phyloP scores from a whole-genome alignment of 2,329 filamentous ascomycete genomes.

The Aspergillus tamarii region DNA sequence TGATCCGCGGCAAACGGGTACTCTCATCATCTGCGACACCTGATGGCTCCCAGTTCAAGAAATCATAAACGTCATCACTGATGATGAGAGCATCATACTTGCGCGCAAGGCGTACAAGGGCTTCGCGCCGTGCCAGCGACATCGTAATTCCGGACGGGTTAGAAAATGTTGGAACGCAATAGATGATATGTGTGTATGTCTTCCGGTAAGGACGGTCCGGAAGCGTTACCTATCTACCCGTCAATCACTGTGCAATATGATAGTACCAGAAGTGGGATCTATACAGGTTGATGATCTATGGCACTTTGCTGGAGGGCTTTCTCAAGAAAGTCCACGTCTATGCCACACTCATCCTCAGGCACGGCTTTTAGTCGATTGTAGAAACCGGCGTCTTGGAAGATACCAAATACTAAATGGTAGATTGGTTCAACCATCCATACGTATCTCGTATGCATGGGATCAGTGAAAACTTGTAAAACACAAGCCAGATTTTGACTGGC shows the following conservation, averaged over 20 bases:
- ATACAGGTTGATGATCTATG: background rate
- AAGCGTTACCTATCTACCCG: background rate
- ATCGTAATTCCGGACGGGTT: conserved; percentile 87
- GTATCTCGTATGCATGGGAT: conserved; percentile 71
- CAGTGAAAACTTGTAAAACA: conserved; percentile 77
- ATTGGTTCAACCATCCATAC: conserved; percentile 81
- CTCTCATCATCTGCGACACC: conserved; percentile 36
- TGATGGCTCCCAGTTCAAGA: conserved; percentile 70
- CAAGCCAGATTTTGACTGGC: conserved; percentile 80
- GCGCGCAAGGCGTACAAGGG: conserved; percentile 73
- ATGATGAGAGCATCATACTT: conserved; percentile 78
- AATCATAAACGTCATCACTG: conserved; percentile 91
- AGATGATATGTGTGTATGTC: conserved; percentile 83
- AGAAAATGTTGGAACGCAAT: conserved; percentile 82
- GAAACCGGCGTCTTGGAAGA: conserved; percentile 81
- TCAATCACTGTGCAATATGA: conserved; percentile 15
- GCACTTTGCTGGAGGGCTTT: conserved; percentile 39
- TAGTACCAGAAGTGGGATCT: background rate
- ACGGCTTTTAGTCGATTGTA: conserved; percentile 66
- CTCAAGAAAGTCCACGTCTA: conserved; percentile 66
- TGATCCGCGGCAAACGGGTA: conserved; percentile 61
- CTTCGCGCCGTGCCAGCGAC: conserved; percentile 66
- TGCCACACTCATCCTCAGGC: conserved; percentile 74
- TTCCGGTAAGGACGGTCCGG: conserved; percentile 65
- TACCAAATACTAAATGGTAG: conserved; percentile 79